phyloP scores from a whole-genome alignment of 371 early-diverging fungal species.

The Mortierella sp. region DNA sequence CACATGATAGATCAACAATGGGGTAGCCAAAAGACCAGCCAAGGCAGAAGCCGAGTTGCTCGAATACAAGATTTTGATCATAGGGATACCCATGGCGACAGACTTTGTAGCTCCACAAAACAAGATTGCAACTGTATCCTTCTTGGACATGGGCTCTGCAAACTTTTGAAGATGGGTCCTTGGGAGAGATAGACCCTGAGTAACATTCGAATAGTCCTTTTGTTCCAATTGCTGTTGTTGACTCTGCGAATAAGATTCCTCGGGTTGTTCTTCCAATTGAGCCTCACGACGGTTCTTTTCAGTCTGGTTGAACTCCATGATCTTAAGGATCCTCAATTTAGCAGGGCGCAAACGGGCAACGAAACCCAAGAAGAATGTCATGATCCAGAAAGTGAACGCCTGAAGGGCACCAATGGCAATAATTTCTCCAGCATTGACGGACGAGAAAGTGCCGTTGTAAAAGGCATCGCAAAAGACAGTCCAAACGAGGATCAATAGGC shows the following conservation, averaged over 20 bases:
- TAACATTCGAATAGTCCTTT: conserved; percentile 15
- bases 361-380: conserved; percentile 45
- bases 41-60: conserved; percentile 57
- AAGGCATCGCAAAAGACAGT: conserved; percentile 83
- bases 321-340: conserved; percentile 40
- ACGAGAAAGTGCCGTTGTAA: conserved; percentile 64
- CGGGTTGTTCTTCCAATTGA: conserved; percentile 21
- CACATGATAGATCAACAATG: conserved; percentile 80
- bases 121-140: conserved; percentile 48
- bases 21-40: conserved; percentile 74
- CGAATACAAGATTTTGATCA: conserved; percentile 79
- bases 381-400: conserved; percentile 61
- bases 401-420: conserved; percentile 69
- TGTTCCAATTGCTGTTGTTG: background rate
- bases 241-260: background rate
- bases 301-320: conserved; percentile 26
- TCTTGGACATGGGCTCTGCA: conserved; percentile 37
- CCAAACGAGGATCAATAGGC: conserved; percentile 80
- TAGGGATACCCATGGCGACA: conserved; percentile 82
- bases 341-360: conserved; percentile 39
- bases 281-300: conserved; percentile 25
- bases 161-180: conserved; percentile 21
- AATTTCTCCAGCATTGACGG: conserved; percentile 67
- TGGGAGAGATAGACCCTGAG: conserved; percentile 19
- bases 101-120: conserved; percentile 82